phyloP scores from a whole-genome alignment of 805 yeast genomes.

The Huiozyma naganishii region DNA sequence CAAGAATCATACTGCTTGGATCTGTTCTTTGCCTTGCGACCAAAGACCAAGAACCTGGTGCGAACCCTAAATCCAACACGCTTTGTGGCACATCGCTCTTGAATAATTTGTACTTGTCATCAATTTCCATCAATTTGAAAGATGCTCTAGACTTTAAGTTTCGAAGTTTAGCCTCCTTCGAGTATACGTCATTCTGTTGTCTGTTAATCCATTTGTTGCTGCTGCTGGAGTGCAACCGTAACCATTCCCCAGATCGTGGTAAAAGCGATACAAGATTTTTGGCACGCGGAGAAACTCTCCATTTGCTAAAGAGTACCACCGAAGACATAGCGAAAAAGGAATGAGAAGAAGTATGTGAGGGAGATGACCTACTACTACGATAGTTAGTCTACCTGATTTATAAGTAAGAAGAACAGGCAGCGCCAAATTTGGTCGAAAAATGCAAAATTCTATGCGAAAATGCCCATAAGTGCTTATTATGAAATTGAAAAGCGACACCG shows the following conservation, averaged over 20 bases:
- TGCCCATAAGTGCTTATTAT: no score
- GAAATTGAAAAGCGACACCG: no score
- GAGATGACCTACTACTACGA: no score
- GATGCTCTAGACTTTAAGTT: slow-evolving; percentile 82
- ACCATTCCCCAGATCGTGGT: no score
- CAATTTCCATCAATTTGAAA: slow-evolving; percentile 69
- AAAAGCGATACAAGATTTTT: not conserved
- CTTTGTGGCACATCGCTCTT: slow-evolving; percentile 33
- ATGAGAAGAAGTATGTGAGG: no score
- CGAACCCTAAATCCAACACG: slow-evolving; percentile 82
- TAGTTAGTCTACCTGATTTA: no score
- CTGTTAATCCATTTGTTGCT: slow-evolving; percentile 69
- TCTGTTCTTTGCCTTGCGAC: slow-evolving; percentile 50
- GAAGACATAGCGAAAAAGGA: no score
- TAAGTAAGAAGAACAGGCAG: no score
- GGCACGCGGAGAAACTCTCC: not conserved
- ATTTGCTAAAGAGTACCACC: not conserved
- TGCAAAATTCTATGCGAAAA: no score
- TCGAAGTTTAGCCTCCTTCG: slow-evolving; percentile 52
- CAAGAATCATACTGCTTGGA: slow-evolving; percentile 50
- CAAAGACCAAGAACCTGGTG: slow-evolving; percentile 94
- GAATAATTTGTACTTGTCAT: slow-evolving; percentile 53
- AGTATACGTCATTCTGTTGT: slow-evolving; percentile 52
- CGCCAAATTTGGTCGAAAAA: no score
- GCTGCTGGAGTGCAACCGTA: slow-evolving; percentile 33